Conservation (phyloP, 768 basidiomycete species). For the Saitozyma sp. region DNA sequence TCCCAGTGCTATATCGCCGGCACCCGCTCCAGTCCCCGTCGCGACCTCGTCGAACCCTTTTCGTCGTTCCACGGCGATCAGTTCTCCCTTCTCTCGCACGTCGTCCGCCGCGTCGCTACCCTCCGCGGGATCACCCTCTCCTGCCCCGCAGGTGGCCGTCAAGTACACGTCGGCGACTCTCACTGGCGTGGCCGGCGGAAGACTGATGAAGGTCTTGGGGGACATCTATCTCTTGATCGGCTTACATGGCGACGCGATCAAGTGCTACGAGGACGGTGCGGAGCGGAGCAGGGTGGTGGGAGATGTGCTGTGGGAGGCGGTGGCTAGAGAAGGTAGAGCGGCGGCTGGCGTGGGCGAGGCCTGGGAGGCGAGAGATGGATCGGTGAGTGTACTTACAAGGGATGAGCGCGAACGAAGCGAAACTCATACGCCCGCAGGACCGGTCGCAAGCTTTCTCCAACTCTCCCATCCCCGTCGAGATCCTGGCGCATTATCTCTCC, state of each 20-base stretch:
- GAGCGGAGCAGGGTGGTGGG: constrained; percentile 70
- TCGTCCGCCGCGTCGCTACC: constrained; percentile 28
- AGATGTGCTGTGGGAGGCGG: constrained; percentile 86
- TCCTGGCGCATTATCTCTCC: constrained; percentile 33
- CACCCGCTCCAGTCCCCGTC: constrained; percentile 18
- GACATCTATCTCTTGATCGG: constrained; percentile 87
- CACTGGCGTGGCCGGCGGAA: constrained; percentile 76
- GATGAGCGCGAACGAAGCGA: not conserved
- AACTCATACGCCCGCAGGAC: constrained; percentile 18
- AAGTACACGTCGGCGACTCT: constrained; percentile 62
- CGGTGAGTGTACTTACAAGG: constrained; percentile 21
- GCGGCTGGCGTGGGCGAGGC: constrained; percentile 76
- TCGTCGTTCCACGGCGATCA: constrained; percentile 36
- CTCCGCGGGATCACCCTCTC: constrained; percentile 6
- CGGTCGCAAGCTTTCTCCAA: constrained; percentile 29
- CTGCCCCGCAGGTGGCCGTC: constrained; percentile 54
- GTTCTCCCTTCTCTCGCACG: constrained; percentile 38
- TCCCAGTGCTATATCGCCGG: constrained; percentile 12
- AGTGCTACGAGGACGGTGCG: constrained; percentile 86
- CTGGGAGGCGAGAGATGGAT: constrained; percentile 59
- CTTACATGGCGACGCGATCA: constrained; percentile 73
- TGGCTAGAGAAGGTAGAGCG: constrained; percentile 79
- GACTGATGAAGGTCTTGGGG: constrained; percentile 82
- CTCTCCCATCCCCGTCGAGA: constrained; percentile 26
- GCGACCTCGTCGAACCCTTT: constrained; percentile 38